Conservation (phyloP, 2,329 filamentous ascomycete species). For the Pezicula radicicola region DNA sequence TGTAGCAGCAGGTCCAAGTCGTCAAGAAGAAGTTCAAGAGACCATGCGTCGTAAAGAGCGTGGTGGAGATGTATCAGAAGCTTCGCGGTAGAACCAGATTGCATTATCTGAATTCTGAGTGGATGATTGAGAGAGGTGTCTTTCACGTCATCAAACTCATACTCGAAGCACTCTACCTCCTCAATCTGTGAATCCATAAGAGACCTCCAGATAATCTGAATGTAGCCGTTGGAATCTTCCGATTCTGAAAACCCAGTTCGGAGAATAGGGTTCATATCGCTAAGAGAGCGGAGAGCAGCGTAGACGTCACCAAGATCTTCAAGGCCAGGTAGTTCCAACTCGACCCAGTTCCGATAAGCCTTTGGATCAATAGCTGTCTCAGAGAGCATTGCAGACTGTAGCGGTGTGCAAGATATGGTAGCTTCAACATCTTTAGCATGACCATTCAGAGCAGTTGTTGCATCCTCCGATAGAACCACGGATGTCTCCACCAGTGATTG, state of each 20-base stretch:
- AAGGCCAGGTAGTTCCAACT: conserved; percentile 46
- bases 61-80: conserved; percentile 64
- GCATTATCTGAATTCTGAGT: conserved; percentile 55
- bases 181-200: conserved; percentile 37
- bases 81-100: conserved; percentile 17
- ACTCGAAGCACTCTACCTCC: conserved; percentile 34
- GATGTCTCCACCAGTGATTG: not conserved
- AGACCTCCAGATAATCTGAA: conserved; percentile 61
- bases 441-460: conserved; percentile 10
- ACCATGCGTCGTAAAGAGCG: conserved; percentile 92
- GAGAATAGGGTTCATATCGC: conserved; percentile 60
- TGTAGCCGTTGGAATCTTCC: conserved; percentile 43
- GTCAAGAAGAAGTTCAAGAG: conserved; percentile 68
- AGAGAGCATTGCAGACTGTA: conserved; percentile 77
- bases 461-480: not conserved
- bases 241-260: conserved; percentile 69
- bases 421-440: conserved; percentile 39
- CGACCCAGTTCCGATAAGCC: conserved; percentile 77
- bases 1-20: conserved; percentile 55
- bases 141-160: conserved; percentile 34
- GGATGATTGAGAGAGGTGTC: conserved; percentile 44
- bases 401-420: conserved; percentile 61
- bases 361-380: conserved; percentile 60
- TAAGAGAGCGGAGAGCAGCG: conserved; percentile 47
- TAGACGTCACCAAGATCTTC: conserved; percentile 36